Evolutionary conservation across 106 monocot genomes (phyloP).

Genomic region (Dendrobium catenatum): DNA sequence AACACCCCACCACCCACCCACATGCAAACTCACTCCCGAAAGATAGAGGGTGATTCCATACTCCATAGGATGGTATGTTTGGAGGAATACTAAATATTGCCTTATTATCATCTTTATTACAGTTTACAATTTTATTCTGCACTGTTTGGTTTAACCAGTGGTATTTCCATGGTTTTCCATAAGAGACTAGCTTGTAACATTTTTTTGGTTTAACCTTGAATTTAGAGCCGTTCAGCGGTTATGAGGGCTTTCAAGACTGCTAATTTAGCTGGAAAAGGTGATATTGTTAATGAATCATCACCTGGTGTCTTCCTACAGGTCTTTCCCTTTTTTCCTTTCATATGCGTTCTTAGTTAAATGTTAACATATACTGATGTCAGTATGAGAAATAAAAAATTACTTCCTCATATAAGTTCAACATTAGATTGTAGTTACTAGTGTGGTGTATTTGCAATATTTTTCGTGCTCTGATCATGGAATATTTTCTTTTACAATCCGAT

Average conservation of each 20-base stretch:
- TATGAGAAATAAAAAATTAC: neutral
- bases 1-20: no score
- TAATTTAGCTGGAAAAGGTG: constrained; percentile 62
- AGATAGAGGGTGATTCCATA: no score
- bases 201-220: neutral
- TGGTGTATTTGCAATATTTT: neutral
- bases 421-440: neutral
- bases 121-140: neutral
- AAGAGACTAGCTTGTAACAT: neutral
- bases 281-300: constrained; percentile 64
- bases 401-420: neutral
- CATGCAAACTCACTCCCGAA: no score
- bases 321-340: constrained; percentile 2
- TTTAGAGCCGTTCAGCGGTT: constrained; percentile 81
- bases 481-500: neutral
- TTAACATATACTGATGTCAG: neutral
- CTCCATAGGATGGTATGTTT: no score
- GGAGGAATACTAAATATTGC: neutral
- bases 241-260: constrained; percentile 58
- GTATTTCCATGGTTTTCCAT: neutral
- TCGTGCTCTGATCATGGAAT: no score
- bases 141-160: neutral
- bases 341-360: neutral
- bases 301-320: constrained; percentile 95
- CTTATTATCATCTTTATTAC: neutral